Evolutionary conservation across 352 stramenopile species (phyloP), one percentile per base, ranked within the genome.

Genomic region (Globisporangium heterothallicum): DNA sequence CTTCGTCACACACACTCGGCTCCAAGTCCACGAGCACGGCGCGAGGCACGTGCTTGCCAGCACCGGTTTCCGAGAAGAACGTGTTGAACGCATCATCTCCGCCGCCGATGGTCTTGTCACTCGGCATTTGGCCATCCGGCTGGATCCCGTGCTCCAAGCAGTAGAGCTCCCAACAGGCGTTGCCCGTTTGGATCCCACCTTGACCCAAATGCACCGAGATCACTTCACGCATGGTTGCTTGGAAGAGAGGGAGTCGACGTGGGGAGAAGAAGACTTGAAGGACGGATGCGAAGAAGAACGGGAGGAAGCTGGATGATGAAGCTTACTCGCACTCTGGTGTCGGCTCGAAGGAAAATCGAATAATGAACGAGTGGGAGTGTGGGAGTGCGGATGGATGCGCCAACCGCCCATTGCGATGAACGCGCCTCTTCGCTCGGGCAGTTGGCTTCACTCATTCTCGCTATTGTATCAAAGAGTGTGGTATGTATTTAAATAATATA

Each of bases 21-120:
- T 99, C 97, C 24, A 99, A 76, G 79, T 99, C 97, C 16, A 99
- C 94, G 58, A 98, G 96, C 45, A 99, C 88, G 7, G 94, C 92
- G 58, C 96, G 92, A n/a, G 97, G 97, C 24, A 99, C 96, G 81
- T 99, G 92, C 70, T 98, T 98, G 63, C 96, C 96, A 3, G 88
- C 87, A 18, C 74, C 75, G 10, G 92, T 97, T 63, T 97, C 89
- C 26, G 73, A 90, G 73, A 97, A 98, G 71, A 97, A 97, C 44
- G 96, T 99, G 86, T 98, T 98, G 85, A 98, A 99, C 41, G 94
- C 90, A 61, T 99, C 95, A 62, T 98, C 95, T 13, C 88, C 92
- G 60, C 81, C 88, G 48, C 90, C 89, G 53, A 96, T 86, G 40
- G 88, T 95, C 72, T 97, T 96, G 68, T 97, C 87, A 45, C 74